A percentile compares a stretch with the other conserved stretches of the same genome.
These are phyloP conservation scores for Myrmaecium sp. DNA, from an alignment of 2,329 filamentous ascomycete species.

Conservation along the genomic window DNA sequence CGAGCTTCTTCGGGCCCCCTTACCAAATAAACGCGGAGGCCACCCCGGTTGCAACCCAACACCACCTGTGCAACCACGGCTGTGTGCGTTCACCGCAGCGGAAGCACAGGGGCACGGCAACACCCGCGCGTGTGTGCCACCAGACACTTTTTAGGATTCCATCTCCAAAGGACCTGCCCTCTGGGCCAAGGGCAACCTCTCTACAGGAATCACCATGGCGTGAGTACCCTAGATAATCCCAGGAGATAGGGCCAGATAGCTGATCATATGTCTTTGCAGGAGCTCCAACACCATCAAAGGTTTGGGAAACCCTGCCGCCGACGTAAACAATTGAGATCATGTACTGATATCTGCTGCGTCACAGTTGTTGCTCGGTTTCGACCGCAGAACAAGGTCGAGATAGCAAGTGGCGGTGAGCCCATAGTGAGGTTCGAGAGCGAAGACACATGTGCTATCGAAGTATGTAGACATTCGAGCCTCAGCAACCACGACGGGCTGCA, in stretches of 20 bases:
- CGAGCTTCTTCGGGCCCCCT: too few relatives aligned
- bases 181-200: constrained; percentile 16
- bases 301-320: constrained; percentile 10
- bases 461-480: constrained; percentile 28
- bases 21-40: too few relatives aligned
- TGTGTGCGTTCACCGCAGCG: too few relatives aligned
- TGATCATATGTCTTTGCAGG: constrained; percentile 18
- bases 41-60: too few relatives aligned
- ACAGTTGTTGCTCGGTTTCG: constrained; percentile 93
- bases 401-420: constrained; percentile 75
- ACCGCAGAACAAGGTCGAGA: constrained; percentile 89
- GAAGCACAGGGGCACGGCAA: too few relatives aligned
- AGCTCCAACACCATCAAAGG: constrained; percentile 31
- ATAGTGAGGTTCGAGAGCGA: constrained; percentile 80
- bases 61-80: too few relatives aligned
- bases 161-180: constrained; percentile 10
- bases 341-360: constrained; percentile 11
- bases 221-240: constrained; percentile 25
- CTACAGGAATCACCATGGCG: constrained; percentile 21
- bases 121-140: too few relatives aligned
- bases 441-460: constrained; percentile 74
- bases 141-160: too few relatives aligned
- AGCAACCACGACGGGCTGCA: neutral
- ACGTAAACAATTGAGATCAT: neutral
- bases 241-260: too few relatives aligned